A percentile compares a stretch with the other conserved stretches of the same genome.
phyloP scores from a whole-genome alignment of 148 eudicot genomes.

The Camellia granthamiana region DNA sequence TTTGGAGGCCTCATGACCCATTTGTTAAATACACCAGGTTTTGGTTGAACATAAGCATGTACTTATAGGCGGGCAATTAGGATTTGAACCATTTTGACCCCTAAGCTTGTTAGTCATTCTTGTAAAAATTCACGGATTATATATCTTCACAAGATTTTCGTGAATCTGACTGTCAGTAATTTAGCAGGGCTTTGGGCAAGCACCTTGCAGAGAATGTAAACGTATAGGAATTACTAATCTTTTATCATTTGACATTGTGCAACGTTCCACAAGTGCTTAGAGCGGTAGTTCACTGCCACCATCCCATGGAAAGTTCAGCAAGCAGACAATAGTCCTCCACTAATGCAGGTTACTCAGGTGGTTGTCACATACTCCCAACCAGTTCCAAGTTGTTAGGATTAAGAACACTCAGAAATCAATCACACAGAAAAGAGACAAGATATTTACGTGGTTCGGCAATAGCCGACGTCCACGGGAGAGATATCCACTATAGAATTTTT shows the following conservation, averaged over 20 bases:
- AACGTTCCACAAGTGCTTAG: constrained; percentile 47
- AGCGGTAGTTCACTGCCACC: constrained; percentile 64
- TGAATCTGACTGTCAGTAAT: background rate
- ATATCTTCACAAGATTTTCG: background rate
- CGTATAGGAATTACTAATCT: background rate
- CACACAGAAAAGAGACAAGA: too few species aligned
- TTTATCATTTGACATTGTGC: background rate
- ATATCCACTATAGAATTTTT: too few species aligned
- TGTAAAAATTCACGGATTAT: background rate
- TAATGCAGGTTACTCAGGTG: too few species aligned
- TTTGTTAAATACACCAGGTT: background rate
- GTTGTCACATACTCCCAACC: too few species aligned
- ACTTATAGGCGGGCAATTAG: too few species aligned
- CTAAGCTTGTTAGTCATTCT: background rate
- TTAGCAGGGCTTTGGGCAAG: background rate
- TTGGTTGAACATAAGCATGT: too few species aligned
- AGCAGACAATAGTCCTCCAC: too few species aligned
- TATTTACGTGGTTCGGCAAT: too few species aligned
- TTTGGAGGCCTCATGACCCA: background rate
- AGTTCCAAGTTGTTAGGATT: too few species aligned
- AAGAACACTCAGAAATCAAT: too few species aligned
- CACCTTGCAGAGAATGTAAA: background rate
- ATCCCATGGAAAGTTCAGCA: constrained; percentile 79
- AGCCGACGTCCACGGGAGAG: too few species aligned
- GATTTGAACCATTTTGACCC: background rate